Evolutionary conservation across 1,284 basidiomycete species (phyloP).

Genomic region (Coniophora puteana): DNA sequence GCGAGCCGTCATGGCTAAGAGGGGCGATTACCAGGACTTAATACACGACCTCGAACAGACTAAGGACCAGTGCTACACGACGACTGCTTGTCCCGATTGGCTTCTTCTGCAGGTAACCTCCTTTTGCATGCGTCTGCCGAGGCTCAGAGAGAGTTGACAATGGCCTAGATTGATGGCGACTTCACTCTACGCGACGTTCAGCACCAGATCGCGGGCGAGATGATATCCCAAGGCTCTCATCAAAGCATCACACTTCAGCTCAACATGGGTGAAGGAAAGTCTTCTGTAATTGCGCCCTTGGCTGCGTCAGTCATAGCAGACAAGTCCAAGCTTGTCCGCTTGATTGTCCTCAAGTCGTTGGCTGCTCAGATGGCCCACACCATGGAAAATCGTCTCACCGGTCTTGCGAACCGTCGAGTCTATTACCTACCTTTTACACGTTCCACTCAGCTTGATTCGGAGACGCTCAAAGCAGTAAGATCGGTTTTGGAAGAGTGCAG

Average conservation of each 20-base stretch:
- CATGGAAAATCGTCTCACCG: constrained; percentile 38
- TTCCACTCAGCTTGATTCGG: constrained; percentile 20
- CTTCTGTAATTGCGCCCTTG: constrained; percentile 50
- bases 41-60: no score
- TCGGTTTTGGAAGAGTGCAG: constrained; percentile 35
- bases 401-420: constrained; percentile 42
- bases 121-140: no score
- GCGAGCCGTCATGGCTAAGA: no score
- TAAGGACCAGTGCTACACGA: no score
- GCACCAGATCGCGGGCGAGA: constrained; percentile 36
- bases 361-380: constrained; percentile 44
- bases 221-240: constrained; percentile 39
- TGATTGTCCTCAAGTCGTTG: constrained; percentile 45
- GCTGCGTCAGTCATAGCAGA: constrained; percentile 37
- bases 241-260: constrained; percentile 44
- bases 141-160: constrained; percentile 19
- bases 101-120: constrained; percentile 27
- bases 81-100: constrained; percentile 38
- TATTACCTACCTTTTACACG: constrained; percentile 50
- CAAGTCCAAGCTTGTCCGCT: constrained; percentile 38
- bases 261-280: constrained; percentile 61
- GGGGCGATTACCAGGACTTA: no score
- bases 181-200: constrained; percentile 42
- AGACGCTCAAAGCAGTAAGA: constrained; percentile 24
- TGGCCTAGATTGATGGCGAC: constrained; percentile 38